Evolutionary conservation across 257 asterid species (phyloP).

Genomic region (Nicotiana noctiflora): DNA sequence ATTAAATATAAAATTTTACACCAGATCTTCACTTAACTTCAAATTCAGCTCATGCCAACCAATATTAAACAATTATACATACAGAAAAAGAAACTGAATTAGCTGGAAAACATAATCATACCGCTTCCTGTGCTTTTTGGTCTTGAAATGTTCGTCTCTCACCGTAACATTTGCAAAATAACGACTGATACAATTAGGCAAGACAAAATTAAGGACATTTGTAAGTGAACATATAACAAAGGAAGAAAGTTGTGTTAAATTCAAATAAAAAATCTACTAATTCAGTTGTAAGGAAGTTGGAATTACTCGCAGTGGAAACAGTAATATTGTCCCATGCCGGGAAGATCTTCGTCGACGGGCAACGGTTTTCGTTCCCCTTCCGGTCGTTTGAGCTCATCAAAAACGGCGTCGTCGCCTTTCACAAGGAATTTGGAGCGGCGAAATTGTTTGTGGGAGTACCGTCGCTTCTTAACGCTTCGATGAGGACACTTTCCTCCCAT

Average conservation of each 20-base stretch:
- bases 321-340: conserved; percentile 85
- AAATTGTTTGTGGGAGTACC: conserved; percentile 56
- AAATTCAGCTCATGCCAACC: too few relatives aligned
- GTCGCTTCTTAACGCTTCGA: conserved; percentile 16
- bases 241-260: not conserved
- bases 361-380: conserved; percentile 34
- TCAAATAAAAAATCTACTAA: not conserved
- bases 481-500: not conserved
- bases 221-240: not conserved
- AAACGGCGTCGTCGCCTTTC: conserved; percentile 77
- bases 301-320: conserved; percentile 85
- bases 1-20: too few relatives aligned
- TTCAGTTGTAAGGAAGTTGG: not conserved
- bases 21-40: too few relatives aligned
- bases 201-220: not conserved
- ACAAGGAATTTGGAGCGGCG: conserved; percentile 52
- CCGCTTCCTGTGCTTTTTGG: conserved; percentile 79
- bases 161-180: conserved; percentile 59
- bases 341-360: conserved; percentile 84
- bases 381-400: conserved; percentile 49
- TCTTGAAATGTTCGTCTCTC: conserved; percentile 80
- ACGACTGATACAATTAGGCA: conserved; percentile 31
- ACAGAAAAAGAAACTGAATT: not conserved
- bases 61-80: too few relatives aligned
- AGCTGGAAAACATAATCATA: conserved; percentile 15